phyloP scores from a whole-genome alignment of 1,284 basidiomycete genomes.

The Gymnopus androsaceus region DNA sequence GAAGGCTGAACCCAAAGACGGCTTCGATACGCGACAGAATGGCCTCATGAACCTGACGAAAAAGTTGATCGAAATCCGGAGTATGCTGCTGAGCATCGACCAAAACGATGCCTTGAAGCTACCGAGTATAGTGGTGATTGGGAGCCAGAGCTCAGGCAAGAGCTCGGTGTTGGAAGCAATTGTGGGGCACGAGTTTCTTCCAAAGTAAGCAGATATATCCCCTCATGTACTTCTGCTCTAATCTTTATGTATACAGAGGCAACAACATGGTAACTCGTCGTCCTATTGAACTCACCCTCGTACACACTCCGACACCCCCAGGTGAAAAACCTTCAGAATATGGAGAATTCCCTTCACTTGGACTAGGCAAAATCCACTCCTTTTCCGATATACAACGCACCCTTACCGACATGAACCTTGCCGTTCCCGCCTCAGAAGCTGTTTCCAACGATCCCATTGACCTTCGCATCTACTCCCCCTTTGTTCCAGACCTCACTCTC shows the following conservation, averaged over 20 bases:
- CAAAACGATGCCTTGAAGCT: slow-evolving; percentile 93
- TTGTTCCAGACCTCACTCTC: slow-evolving; percentile 95
- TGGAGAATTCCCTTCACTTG: slow-evolving; percentile 91
- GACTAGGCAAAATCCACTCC: slow-evolving; percentile 85
- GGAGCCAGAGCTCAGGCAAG: slow-evolving; percentile 97
- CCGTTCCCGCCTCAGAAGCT: slow-evolving; percentile 85
- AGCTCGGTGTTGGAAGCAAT: slow-evolving; percentile 97
- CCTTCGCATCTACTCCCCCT: slow-evolving; percentile 92
- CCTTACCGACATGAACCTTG: slow-evolving; percentile 93
- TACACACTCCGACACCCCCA: slow-evolving; percentile 76
- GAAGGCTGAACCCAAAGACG: slow-evolving; percentile 34
- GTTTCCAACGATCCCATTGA: slow-evolving; percentile 97
- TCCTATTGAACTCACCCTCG: slow-evolving; percentile 95
- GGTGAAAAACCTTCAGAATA: slow-evolving; percentile 77
- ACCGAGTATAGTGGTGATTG: slow-evolving; percentile 97
- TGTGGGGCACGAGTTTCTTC: slow-evolving; percentile 97
- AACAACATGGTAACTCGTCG: slow-evolving; percentile 99
- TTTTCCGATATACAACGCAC: slow-evolving; percentile 91
- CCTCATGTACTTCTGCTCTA: not conserved
- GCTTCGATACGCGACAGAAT: slow-evolving; percentile 52
- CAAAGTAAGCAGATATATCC: slow-evolving; percentile 65
- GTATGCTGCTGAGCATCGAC: slow-evolving; percentile 92
- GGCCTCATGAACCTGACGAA: slow-evolving; percentile 90
- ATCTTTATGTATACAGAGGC: slow-evolving; percentile 57
- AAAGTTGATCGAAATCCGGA: slow-evolving; percentile 96